These are phyloP conservation scores for Xerophyta viscosa DNA, from an alignment of 106 monocot species.

Conservation along the genomic window DNA sequence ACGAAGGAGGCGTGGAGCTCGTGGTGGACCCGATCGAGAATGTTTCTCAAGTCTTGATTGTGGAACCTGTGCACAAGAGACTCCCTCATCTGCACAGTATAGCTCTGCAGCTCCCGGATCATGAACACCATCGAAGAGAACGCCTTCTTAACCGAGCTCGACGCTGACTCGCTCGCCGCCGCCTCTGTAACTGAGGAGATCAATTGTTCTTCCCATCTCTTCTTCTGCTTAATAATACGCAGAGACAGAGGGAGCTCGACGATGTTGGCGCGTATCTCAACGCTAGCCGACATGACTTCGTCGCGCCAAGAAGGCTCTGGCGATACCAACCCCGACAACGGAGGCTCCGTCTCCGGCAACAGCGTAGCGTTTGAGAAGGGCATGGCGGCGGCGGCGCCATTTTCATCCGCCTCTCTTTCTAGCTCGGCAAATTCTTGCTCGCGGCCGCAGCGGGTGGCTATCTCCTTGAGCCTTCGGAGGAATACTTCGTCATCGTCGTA, in stretches of 20 bases:
- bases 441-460: conserved; percentile 1
- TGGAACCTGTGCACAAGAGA: conserved; percentile 19
- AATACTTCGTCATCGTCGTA: conserved; percentile 36
- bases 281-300: conserved; percentile 9
- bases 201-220: conserved; percentile 23
- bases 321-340: not conserved
- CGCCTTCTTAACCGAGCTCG: conserved; percentile 43
- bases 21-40: conserved; percentile 32
- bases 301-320: conserved; percentile 3
- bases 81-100: conserved; percentile 40
- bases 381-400: not conserved
- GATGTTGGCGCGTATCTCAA: conserved; percentile 34
- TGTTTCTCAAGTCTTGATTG: conserved; percentile 23
- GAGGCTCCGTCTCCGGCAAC: not conserved
- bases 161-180: conserved; percentile 27
- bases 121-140: conserved; percentile 82
- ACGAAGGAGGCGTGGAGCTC: conserved; percentile 75
- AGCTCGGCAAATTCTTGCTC: not conserved
- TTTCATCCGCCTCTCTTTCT: not conserved
- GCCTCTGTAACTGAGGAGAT: too few species aligned
- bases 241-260: conserved; percentile 36
- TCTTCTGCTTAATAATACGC: conserved; percentile 42
- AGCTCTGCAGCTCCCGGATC: conserved; percentile 62
- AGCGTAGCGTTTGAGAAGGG: not conserved
- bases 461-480: conserved; percentile 20